Evolutionary conservation across 352 stramenopile genomes (phyloP).

Genomic region (Phytophthora hybrid): DNA sequence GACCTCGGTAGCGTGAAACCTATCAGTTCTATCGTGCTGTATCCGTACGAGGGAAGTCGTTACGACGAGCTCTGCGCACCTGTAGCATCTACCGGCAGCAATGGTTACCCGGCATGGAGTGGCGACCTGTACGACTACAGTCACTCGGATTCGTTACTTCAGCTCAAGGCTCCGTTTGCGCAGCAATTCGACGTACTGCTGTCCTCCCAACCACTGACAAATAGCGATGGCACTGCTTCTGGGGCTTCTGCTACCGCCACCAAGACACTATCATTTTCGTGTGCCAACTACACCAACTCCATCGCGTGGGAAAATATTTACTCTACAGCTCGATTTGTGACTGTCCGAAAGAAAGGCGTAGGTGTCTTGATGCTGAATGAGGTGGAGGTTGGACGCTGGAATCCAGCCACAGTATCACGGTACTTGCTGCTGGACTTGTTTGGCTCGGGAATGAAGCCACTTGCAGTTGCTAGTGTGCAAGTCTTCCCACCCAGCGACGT

Average conservation of each 20-base stretch:
- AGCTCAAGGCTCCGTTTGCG: conserved; percentile 56
- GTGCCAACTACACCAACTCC: conserved; percentile 43
- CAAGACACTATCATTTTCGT: conserved; percentile 63
- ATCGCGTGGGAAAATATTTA: conserved; percentile 51
- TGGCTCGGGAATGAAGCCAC: conserved; percentile 35
- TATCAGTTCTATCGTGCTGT: conserved; percentile 58
- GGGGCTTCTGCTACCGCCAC: conserved; percentile 16
- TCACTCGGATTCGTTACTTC: conserved; percentile 46
- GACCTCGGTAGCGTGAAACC: conserved; percentile 59
- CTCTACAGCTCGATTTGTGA: conserved; percentile 58
- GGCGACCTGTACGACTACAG: conserved; percentile 55
- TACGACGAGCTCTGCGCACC: conserved; percentile 47
- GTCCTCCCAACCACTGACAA: conserved; percentile 36
- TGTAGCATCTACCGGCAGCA: neutral
- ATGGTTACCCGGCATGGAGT: conserved; percentile 38
- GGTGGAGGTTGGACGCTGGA: conserved; percentile 71
- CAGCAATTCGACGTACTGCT: conserved; percentile 66
- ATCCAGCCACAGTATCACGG: conserved; percentile 51
- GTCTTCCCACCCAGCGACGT: conserved; percentile 57
- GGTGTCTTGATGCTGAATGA: conserved; percentile 75
- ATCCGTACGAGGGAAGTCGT: conserved; percentile 55
- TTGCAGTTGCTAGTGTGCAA: conserved; percentile 59
- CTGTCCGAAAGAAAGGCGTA: conserved; percentile 43
- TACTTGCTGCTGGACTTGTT: conserved; percentile 68
- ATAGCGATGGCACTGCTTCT: conserved; percentile 16